A percentile compares a stretch with the other conserved stretches of the same genome.
phyloP scores from a whole-genome alignment of 225 moss, liverwort and hornwort species.

The Anthoceros angustus region DNA sequence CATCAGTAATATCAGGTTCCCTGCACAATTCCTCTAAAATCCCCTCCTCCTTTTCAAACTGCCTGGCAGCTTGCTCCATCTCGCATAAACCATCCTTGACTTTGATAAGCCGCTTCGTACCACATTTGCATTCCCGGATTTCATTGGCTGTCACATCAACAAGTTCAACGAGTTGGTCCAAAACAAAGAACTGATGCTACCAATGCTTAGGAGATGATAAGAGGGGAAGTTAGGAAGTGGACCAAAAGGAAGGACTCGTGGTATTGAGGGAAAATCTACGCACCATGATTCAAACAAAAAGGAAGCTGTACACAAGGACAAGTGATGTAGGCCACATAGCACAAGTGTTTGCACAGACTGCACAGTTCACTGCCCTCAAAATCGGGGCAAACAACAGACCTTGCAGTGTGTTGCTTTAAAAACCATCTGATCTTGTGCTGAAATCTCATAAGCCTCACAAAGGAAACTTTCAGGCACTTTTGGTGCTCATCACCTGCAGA shows the following conservation, averaged over 20 bases:
- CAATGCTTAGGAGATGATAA: neutral
- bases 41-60: conserved; percentile 21
- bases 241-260: neutral
- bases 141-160: conserved; percentile 12
- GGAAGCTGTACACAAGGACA: conserved; percentile 20
- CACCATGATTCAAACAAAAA: conserved; percentile 29
- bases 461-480: conserved; percentile 24
- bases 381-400: conserved; percentile 18
- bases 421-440: conserved; percentile 35
- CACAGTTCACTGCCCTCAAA: conserved; percentile 28
- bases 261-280: neutral
- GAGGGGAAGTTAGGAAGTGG: neutral
- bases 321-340: conserved; percentile 28
- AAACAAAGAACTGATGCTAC: neutral
- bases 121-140: conserved; percentile 24
- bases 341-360: conserved; percentile 30
- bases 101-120: conserved; percentile 16
- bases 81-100: conserved; percentile 19
- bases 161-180: neutral
- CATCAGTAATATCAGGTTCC: conserved; percentile 14
- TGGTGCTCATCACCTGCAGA: conserved; percentile 10
- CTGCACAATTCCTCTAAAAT: conserved; percentile 15
- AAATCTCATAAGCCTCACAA: conserved; percentile 28
- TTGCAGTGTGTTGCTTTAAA: conserved; percentile 19
- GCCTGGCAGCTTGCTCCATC: conserved; percentile 20